Percentiles rank a stretch among this genome's conserved stretches.
phyloP scores from a whole-genome alignment of 2,329 filamentous ascomycete genomes.

The Clonostachys sp. region DNA sequence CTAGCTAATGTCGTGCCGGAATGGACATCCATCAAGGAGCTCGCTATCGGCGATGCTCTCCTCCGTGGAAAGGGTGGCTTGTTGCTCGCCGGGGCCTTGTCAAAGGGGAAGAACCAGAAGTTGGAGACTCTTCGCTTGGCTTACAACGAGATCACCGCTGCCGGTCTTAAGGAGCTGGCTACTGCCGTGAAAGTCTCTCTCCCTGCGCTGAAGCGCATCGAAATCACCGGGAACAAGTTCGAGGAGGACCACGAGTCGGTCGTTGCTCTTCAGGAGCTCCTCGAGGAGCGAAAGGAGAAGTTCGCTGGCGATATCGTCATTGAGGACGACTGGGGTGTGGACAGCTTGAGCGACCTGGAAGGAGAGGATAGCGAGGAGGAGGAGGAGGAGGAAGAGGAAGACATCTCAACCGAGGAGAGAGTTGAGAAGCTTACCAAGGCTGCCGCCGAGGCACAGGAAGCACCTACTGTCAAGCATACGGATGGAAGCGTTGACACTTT shows the following conservation, averaged over 20 bases:
- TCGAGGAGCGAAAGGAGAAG: slow-evolving; percentile 76
- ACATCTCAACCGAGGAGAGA: slow-evolving; percentile 56
- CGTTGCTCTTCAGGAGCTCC: slow-evolving; percentile 60
- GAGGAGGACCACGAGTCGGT: slow-evolving; percentile 76
- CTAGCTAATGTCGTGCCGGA: slow-evolving; percentile 68
- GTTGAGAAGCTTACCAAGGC: slow-evolving; percentile 67
- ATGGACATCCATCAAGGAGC: slow-evolving; percentile 75
- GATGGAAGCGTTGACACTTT: slow-evolving; percentile 79
- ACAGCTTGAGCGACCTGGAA: slow-evolving; percentile 82
- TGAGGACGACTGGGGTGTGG: slow-evolving; percentile 80
- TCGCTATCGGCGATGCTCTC: slow-evolving; percentile 86
- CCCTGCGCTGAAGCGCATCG: slow-evolving; percentile 76
- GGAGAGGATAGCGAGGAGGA: slow-evolving; percentile 66
- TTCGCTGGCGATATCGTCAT: slow-evolving; percentile 59
- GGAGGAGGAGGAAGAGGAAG: slow-evolving; percentile 65
- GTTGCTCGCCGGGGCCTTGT: slow-evolving; percentile 68
- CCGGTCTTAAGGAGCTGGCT: slow-evolving; percentile 68
- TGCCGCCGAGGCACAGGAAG: slow-evolving; percentile 67
- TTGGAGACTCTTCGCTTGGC: slow-evolving; percentile 80
- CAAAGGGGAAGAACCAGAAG: slow-evolving; percentile 70
- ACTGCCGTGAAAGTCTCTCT: slow-evolving; percentile 64
- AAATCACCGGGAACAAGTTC: slow-evolving; percentile 96
- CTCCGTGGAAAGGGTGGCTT: slow-evolving; percentile 74
- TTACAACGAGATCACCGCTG: slow-evolving; percentile 87
- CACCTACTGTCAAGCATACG: slow-evolving; percentile 66